Evolutionary conservation across 441 rosid species (phyloP).

Genomic region (Cnidoscolus chayamansa): DNA sequence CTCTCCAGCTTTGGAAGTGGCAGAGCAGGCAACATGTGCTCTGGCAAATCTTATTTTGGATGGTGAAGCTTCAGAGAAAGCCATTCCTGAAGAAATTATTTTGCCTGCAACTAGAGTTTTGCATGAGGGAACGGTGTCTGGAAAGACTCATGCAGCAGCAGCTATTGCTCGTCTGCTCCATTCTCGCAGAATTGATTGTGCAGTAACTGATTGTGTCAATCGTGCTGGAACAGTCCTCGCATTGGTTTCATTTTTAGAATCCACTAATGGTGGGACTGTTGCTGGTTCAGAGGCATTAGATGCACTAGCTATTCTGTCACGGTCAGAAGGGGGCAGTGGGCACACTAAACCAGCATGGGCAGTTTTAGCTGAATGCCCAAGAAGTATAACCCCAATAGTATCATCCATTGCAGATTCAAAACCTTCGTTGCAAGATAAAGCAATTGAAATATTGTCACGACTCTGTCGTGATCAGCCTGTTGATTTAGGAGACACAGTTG

Average conservation of each 20-base stretch:
- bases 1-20: conserved; percentile 79
- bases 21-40: conserved; percentile 95
- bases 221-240: conserved; percentile 95
- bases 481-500: conserved; percentile 76
- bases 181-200: conserved; percentile 61
- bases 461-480: conserved; percentile 83
- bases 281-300: conserved; percentile 84
- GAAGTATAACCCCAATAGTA: conserved; percentile 78
- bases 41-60: conserved; percentile 97
- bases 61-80: conserved; percentile 73
- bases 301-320: conserved; percentile 91
- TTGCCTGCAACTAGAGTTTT: conserved; percentile 88
- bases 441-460: conserved; percentile 82
- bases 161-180: conserved; percentile 90
- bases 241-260: conserved; percentile 85
- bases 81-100: conserved; percentile 73
- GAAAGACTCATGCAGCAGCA: conserved; percentile 96
- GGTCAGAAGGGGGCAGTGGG: conserved; percentile 56
- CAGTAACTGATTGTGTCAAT: conserved; percentile 82
- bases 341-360: conserved; percentile 90
- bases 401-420: conserved; percentile 68
- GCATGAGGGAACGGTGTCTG: conserved; percentile 87
- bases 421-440: conserved; percentile 91
- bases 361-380: conserved; percentile 81
- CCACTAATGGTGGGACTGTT: conserved; percentile 63